A percentile compares a stretch with the other conserved stretches of the same genome.
phyloP scores from a whole-genome alignment of 2,329 filamentous ascomycete species.

The Stachybotrys elegans region DNA sequence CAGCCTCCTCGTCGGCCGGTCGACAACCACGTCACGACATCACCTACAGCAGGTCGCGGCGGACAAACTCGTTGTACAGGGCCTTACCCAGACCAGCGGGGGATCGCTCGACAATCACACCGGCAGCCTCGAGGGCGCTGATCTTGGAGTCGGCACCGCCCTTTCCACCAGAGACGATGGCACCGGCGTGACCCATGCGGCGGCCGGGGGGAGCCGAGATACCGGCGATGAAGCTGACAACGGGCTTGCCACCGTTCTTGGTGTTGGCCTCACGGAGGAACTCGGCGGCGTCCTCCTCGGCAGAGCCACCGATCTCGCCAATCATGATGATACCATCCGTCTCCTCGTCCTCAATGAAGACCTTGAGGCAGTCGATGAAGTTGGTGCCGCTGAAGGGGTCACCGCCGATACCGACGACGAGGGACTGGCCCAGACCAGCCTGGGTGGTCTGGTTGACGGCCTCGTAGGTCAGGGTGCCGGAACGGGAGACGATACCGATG shows the following conservation, averaged over 20 bases:
- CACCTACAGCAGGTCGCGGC: constrained; percentile 93
- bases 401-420: constrained; percentile 96
- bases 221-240: constrained; percentile 96
- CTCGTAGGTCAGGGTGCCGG: constrained; percentile 97
- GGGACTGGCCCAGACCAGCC: constrained; percentile 92
- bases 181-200: constrained; percentile 97
- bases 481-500: constrained; percentile 97
- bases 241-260: constrained; percentile 78
- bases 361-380: constrained; percentile 98
- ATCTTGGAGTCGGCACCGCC: constrained; percentile 99
- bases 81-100: constrained; percentile 90
- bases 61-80: constrained; percentile 91
- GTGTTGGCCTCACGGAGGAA: constrained; percentile 92
- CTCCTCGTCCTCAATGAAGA: constrained; percentile 93
- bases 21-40: too few relatives aligned
- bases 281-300: constrained; percentile 96
- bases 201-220: constrained; percentile 95
- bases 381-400: constrained; percentile 99
- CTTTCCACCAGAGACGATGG: constrained; percentile 96
- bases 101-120: constrained; percentile 93
- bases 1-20: too few relatives aligned
- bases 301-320: constrained; percentile 94
- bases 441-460: constrained; percentile 99
- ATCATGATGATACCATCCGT: constrained; percentile 99
- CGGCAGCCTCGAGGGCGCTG: constrained; percentile 83